phyloP scores from a whole-genome alignment of 257 asterid species.

The Haberlea rhodopensis region DNA sequence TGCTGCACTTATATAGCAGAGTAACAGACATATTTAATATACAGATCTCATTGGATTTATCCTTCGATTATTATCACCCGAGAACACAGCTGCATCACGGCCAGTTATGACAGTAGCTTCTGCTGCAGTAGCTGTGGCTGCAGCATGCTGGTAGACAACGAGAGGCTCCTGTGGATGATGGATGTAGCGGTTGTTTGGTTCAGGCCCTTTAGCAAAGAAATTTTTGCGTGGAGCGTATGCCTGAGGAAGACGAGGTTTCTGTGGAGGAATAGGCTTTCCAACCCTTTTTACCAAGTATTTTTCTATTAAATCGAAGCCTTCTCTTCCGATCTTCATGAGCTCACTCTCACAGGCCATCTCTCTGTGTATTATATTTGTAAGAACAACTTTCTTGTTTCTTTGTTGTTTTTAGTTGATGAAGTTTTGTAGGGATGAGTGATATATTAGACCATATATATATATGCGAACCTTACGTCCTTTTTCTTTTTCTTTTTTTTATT shows the following conservation, averaged over 20 bases:
- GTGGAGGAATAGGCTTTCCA: too few relatives aligned
- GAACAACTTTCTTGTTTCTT: not conserved
- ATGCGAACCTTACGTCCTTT: conserved; percentile 6
- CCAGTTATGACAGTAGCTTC: conserved; percentile 20
- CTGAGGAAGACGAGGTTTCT: conserved; percentile 18
- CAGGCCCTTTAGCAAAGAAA: conserved; percentile 19
- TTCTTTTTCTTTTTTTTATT: too few relatives aligned
- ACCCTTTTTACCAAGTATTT: not conserved
- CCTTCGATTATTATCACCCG: conserved; percentile 22
- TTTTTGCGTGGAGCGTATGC: conserved; percentile 5
- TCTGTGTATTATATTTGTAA: not conserved
- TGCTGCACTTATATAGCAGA: not conserved
- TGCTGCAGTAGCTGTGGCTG: conserved; percentile 5
- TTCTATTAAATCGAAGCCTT: not conserved
- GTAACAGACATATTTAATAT: not conserved
- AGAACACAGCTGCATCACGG: conserved; percentile 12
- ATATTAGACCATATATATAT: conserved; percentile 9
- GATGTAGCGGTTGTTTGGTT: conserved; percentile 8
- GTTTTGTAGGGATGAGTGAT: not conserved
- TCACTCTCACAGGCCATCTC: not conserved
- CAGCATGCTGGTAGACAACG: conserved; percentile 19
- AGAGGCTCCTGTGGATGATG: conserved; percentile 28
- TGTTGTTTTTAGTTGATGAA: conserved; percentile 2
- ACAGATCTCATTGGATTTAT: conserved; percentile 9
- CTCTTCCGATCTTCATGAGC: not conserved